Base-by-base conservation (phyloP, 2,329 filamentous ascomycete species). In the Xylaria sp. region DNA sequence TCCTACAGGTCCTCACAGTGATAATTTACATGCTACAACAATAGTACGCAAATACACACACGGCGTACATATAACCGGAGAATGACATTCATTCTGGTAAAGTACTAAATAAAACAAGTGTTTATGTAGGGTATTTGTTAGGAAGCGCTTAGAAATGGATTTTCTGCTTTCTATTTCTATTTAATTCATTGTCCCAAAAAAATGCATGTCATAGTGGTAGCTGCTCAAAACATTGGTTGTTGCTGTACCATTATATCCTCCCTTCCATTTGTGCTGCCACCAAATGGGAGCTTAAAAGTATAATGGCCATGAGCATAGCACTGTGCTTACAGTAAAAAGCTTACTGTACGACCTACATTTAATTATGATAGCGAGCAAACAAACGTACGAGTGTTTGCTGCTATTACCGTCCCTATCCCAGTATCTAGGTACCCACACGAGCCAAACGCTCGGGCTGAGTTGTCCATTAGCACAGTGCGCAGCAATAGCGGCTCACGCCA, bases 381-480 rank as follows among this genome's bases (percentile, higher is more conserved):
- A 25, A 37, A 56, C 50, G 20, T 25, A 52, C 39, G 44, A 58
- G 44, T 41, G 52, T 23, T 57, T 57, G 34, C 32, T 46, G 25
- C 39, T 46, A 58, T 32, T 58, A 20, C 44, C 18, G 7, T 50
- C 0, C 3, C 23, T 54, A 8, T 34, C n/a, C 13, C 18, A 20
- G 46, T 44, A 44, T 18, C 46, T 10, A 44, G 39, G 51, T 28
- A 48, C 37, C 59, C 54, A 67, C 48, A 46, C 58, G 59, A 44
- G 34, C 58, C 58, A 51, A 25, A n/a, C 52, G 56, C 39, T 41
- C 57, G 58, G 52, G 41, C 64, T 61, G 63, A 61, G 46, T 20
- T 56, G 41, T 32, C 20, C 57, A 50, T 12, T 32, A n/a, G 23
- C 46, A 65, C 54, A 58, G 62, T 65, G 62, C 44, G 34, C 61